Evolutionary conservation across 305 asterid genomes (phyloP).

Genomic region (Ajuga reptans): DNA sequence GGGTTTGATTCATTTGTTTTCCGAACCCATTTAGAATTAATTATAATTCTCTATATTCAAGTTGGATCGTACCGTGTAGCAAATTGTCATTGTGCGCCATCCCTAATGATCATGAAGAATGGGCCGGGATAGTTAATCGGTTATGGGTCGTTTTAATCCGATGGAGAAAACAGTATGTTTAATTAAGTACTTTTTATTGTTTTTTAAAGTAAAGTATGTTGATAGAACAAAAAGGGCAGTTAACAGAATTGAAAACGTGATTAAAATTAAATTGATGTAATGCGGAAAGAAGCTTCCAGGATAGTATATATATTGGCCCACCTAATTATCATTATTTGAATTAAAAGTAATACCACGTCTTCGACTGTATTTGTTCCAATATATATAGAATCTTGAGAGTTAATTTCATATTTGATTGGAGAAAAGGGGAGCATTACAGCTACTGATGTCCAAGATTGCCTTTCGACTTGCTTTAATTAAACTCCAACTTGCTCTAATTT

Average conservation of each 20-base stretch:
- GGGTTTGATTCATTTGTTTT: too few species aligned
- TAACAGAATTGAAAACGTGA: background rate
- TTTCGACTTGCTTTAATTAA: constrained; percentile 6
- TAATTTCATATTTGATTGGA: background rate
- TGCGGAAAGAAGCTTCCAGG: constrained; percentile 28
- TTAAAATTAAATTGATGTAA: background rate
- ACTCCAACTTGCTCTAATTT: constrained; percentile 16
- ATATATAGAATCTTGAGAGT: background rate
- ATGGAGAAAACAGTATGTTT: too few species aligned
- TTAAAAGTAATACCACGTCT: constrained; percentile 18
- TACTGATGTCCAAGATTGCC: constrained; percentile 26
- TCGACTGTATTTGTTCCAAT: constrained; percentile 13
- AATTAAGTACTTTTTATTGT: background rate
- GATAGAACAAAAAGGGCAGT: background rate
- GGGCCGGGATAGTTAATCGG: too few species aligned
- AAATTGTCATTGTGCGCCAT: too few species aligned
- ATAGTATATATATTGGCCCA: background rate
- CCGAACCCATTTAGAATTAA: too few species aligned
- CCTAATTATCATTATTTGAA: constrained; percentile 12
- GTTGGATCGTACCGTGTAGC: too few species aligned
- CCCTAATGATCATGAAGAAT: too few species aligned
- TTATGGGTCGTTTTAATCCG: too few species aligned
- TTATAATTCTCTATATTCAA: too few species aligned
- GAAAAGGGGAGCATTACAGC: constrained; percentile 32
- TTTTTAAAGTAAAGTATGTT: too few species aligned